Conservation (phyloP, 2,329 filamentous ascomycete species). For the Colletotrichum viniferum region DNA sequence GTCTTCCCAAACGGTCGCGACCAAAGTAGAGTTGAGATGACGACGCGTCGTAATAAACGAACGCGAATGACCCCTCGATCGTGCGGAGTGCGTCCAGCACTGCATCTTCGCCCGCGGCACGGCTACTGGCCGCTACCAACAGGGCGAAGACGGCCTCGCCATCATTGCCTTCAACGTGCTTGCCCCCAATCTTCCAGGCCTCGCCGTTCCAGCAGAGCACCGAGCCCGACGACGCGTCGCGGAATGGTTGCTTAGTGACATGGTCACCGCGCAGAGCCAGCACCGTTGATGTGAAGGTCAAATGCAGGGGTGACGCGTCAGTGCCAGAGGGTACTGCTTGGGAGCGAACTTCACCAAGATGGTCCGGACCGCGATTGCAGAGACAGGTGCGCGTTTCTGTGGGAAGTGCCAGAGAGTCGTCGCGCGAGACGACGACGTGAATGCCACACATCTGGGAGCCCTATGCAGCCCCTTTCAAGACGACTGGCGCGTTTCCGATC, state of each 20-base stretch:
- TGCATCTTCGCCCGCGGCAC: constrained; percentile 30
- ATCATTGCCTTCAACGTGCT: constrained; percentile 75
- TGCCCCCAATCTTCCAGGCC: constrained; percentile 76
- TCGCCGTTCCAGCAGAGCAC: constrained; percentile 97
- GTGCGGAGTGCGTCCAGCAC: constrained; percentile 59
- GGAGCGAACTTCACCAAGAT: constrained; percentile 47
- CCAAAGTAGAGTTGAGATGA: constrained; percentile 75
- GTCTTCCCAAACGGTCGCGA: constrained; percentile 83
- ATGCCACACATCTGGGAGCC: constrained; percentile 62
- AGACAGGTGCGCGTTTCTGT: constrained; percentile 49
- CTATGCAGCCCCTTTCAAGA: too few species aligned
- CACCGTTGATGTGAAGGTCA: constrained; percentile 82
- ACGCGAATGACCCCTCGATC: constrained; percentile 86
- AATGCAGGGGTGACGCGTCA: constrained; percentile 37
- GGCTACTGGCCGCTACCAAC: constrained; percentile 51
- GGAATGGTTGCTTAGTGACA: constrained; percentile 75
- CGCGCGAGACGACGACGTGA: constrained; percentile 52
- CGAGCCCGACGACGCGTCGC: constrained; percentile 59
- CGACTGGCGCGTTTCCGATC: neutral
- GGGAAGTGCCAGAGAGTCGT: constrained; percentile 33
- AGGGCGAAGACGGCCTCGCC: constrained; percentile 70
- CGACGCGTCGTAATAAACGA: constrained; percentile 77
- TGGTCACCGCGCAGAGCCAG: constrained; percentile 83
- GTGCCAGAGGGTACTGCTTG: constrained; percentile 31
- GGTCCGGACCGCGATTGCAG: constrained; percentile 64